Evolutionary conservation across 73 alveolate species (phyloP).

Genomic region (Blepharisma stoltei): DNA sequence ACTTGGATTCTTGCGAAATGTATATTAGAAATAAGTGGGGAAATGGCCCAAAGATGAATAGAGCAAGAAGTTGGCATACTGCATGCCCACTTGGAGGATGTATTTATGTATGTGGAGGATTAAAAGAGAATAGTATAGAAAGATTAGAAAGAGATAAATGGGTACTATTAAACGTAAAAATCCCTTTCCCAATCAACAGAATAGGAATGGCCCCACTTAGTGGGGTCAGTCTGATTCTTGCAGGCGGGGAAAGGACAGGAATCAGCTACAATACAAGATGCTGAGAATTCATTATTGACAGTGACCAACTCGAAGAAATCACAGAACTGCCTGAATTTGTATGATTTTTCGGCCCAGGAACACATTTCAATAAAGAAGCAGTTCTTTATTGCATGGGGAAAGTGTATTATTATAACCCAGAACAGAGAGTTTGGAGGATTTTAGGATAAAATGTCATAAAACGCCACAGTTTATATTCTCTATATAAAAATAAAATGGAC

Average conservation of each 20-base stretch:
- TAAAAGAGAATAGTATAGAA: constrained; percentile 9
- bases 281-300: neutral
- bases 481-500: too few relatives aligned
- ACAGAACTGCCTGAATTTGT: neutral
- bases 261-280: neutral
- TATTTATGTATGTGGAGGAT: constrained; percentile 1
- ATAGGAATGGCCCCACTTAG: constrained; percentile 7
- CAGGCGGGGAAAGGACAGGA: constrained; percentile 10
- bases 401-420: too few relatives aligned
- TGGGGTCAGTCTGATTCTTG: neutral
- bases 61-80: constrained; percentile 14
- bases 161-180: neutral
- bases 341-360: too few relatives aligned
- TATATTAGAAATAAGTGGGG: neutral
- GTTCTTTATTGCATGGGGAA: too few relatives aligned
- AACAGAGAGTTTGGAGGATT: too few relatives aligned
- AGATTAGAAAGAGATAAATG: neutral
- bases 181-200: neutral
- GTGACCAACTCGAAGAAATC: neutral
- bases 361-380: too few relatives aligned
- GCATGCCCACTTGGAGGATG: neutral
- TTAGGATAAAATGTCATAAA: too few relatives aligned
- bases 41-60: neutral
- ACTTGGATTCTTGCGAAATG: neutral
- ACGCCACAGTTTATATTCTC: too few relatives aligned